phyloP scores from a whole-genome alignment of 148 eudicot genomes.

The Persicaria tinctoria region DNA sequence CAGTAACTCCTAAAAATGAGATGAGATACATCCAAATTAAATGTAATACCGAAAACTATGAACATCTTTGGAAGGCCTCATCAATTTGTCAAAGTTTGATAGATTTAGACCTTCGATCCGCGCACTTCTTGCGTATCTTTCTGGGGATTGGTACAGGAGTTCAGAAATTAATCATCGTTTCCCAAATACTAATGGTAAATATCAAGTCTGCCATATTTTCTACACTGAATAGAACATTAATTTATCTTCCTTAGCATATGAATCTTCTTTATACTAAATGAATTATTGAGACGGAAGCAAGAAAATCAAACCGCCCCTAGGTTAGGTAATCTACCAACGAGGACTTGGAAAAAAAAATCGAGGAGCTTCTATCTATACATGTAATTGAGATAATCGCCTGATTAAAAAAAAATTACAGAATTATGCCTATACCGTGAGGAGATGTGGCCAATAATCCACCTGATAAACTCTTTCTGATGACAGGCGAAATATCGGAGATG shows the following conservation, averaged over 20 bases:
- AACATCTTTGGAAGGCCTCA: conserved; percentile 36
- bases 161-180: background rate
- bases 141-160: conserved; percentile 32
- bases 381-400: background rate
- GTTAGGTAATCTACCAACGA: conserved; percentile 9
- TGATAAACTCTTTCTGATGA: conserved; percentile 38
- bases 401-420: background rate
- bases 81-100: conserved; percentile 44
- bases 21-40: background rate
- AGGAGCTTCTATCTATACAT: background rate
- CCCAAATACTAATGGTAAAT: too few species aligned
- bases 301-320: background rate
- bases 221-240: background rate
- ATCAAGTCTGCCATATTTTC: background rate
- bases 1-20: background rate
- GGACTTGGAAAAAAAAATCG: background rate
- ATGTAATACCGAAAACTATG: conserved; percentile 49
- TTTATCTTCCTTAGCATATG: background rate
- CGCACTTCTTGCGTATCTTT: conserved; percentile 33
- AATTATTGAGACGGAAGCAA: background rate
- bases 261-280: background rate
- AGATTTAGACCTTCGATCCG: conserved; percentile 60
- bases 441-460: conserved; percentile 21
- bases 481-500: conserved; percentile 29
- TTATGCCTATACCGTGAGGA: background rate